Base-by-base conservation (phyloP, 2,329 filamentous ascomycete species). In the Aspergillus pseudoglaucus region DNA sequence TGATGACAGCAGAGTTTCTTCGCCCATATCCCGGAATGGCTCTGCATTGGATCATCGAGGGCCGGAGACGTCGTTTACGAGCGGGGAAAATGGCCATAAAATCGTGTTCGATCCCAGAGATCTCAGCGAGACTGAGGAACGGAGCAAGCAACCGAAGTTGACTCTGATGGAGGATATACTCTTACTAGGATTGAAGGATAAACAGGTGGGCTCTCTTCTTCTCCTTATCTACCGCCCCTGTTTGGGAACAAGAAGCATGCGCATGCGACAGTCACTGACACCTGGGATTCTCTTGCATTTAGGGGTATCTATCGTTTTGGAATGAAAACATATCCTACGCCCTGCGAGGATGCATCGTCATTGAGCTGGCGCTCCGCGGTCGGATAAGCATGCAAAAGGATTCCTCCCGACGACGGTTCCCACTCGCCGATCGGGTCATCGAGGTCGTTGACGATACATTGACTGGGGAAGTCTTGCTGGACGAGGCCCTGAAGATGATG, bases 271-370 rank as follows among this genome's bases (percentile, higher is more conserved):
- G 48, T 49, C 42, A 54, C 61, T 65, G 54, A 66, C 54, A 65
- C 54, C 22, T 45, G 40, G 30, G 42, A 23, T 41, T 41, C 3
- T 38, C 15, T 25, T 27, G 49, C 35, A 47, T 51, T 46, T 66
- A 95, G 90, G 93, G 93, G 57, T 97, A 98, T 67, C 83, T 98
- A 54, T 97, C 91, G 25, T 98, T 98, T 74, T 98, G 93, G 93
- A 98, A 98, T 74, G 93, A 98, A 74, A 98, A 98, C 75, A 98
- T 98, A 65, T 96, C 90, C 51, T 98, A 98, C 70, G 93, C 93
- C 56, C 80, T 98, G 53, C 85, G 93, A 68, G 93, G 93, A 66
- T 98, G 93, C 74, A 98, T 98, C 68, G 93, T 98, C 59, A 88
- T 97, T 71, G 93, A 98, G 73, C 77, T 98, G 61, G 93, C 93